These are phyloP conservation scores for Candida odintsovae DNA, from an alignment of 805 yeast genomes.

Conservation along the genomic window DNA sequence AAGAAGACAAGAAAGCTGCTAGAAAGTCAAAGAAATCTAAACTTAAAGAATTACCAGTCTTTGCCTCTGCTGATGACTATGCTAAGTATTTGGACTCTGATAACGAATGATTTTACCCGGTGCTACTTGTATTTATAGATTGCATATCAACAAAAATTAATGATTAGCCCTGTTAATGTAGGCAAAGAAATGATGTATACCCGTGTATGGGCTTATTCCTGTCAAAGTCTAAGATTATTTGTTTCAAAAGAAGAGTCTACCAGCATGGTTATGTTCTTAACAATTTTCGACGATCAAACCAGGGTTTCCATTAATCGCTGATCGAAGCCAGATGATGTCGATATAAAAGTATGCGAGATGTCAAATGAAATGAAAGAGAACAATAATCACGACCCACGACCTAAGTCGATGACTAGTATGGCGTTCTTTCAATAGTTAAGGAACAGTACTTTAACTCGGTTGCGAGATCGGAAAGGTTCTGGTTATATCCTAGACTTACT, in stretches of 20 bases:
- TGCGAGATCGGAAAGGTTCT: no score
- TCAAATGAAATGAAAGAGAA: no score
- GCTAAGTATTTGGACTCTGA: slow-evolving; percentile 66
- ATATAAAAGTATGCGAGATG: no score
- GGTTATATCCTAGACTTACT: no score
- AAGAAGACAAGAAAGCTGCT: slow-evolving; percentile 12
- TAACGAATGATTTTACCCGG: slow-evolving; percentile 36
- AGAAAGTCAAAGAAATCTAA: slow-evolving; percentile 43
- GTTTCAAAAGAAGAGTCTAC: background rate
- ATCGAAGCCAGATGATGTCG: no score
- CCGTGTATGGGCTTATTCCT: background rate
- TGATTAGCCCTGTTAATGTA: background rate
- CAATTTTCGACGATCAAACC: no score
- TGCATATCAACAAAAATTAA: background rate
- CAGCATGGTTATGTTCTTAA: no score
- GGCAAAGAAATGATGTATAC: background rate
- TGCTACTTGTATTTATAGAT: background rate
- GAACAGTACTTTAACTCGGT: no score
- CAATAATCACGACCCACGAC: no score
- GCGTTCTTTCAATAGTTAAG: no score
- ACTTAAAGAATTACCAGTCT: slow-evolving; percentile 68
- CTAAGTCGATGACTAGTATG: no score
- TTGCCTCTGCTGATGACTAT: slow-evolving; percentile 87
- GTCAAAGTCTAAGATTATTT: background rate
- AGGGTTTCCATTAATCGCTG: background rate